Evolutionary conservation across 306 rosid species (phyloP).

Genomic region (Luffa acutangula): DNA sequence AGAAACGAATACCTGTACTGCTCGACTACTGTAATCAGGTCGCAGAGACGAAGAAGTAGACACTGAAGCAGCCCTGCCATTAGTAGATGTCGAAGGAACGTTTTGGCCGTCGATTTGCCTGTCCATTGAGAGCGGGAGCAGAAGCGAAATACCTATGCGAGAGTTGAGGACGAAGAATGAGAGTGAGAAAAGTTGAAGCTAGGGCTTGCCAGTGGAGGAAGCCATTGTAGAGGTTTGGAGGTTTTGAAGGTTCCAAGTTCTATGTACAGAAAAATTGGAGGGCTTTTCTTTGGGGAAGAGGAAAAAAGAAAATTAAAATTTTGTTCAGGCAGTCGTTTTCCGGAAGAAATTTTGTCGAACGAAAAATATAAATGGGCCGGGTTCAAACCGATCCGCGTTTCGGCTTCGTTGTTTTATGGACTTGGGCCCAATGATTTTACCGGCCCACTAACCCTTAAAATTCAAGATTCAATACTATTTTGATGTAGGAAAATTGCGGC

Average conservation of each 20-base stretch:
- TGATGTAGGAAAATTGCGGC: too few relatives aligned
- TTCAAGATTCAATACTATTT: too few relatives aligned
- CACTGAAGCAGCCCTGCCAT: constrained; percentile 22
- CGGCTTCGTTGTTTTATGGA: neutral
- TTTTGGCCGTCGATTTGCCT: constrained; percentile 42
- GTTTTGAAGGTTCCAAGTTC: constrained; percentile 12
- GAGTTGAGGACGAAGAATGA: neutral
- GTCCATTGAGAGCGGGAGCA: constrained; percentile 33
- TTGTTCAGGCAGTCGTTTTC: neutral
- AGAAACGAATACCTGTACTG: constrained; percentile 52
- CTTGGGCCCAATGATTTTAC: neutral
- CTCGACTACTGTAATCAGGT: constrained; percentile 51
- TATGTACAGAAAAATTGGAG: neutral
- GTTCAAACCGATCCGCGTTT: neutral
- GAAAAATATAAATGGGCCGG: neutral
- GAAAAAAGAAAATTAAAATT: neutral
- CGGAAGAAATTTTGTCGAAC: neutral
- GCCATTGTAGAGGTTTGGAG: constrained; percentile 21
- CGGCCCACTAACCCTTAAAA: neutral
- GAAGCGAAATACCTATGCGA: constrained; percentile 3
- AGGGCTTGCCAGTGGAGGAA: constrained; percentile 12
- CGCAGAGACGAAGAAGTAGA: constrained; percentile 27
- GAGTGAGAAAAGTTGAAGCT: constrained; percentile 4
- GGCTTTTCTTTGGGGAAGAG: neutral
- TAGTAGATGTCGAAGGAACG: constrained; percentile 31